These are phyloP conservation scores for Carex sylvatica DNA, from an alignment of 202 grass and related monocot genomes.

Conservation along the genomic window DNA sequence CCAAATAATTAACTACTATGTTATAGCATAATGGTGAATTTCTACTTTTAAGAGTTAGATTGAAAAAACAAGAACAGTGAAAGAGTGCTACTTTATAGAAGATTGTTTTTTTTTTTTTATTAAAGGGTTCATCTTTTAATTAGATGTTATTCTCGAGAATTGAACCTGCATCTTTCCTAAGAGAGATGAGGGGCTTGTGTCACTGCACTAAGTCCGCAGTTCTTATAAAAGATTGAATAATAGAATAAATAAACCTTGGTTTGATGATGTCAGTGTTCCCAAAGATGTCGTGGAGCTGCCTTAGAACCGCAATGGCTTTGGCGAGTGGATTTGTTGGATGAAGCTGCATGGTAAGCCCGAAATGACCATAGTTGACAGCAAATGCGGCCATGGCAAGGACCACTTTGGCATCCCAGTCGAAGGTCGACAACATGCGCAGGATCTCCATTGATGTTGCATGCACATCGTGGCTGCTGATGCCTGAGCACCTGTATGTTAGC, in stretches of 20 bases:
- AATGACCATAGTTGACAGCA: conserved; percentile 35
- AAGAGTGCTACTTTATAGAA: neutral
- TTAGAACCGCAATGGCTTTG: conserved; percentile 31
- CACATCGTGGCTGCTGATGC: conserved; percentile 15
- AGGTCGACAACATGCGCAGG: conserved; percentile 29
- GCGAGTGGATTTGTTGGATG: conserved; percentile 35
- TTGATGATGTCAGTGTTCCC: conserved; percentile 36
- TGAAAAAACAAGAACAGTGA: neutral
- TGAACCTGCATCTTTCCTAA: too few species aligned
- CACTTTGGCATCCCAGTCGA: conserved; percentile 45
- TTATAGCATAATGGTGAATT: neutral
- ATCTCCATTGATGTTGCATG: conserved; percentile 32
- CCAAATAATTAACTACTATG: neutral
- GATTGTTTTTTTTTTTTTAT: neutral
- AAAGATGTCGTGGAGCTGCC: conserved; percentile 40
- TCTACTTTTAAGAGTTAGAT: neutral
- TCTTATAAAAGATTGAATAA: neutral
- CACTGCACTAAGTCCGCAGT: too few species aligned
- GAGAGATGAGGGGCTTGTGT: too few species aligned
- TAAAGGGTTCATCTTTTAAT: too few species aligned
- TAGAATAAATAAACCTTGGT: conserved; percentile 17
- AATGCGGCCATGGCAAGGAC: conserved; percentile 40
- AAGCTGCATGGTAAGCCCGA: conserved; percentile 40
- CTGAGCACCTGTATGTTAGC: conserved; percentile 38
- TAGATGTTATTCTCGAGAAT: too few species aligned